Evolutionary conservation across 164 flowering plant species (phyloP).

Genomic region (Annona squamosa): DNA sequence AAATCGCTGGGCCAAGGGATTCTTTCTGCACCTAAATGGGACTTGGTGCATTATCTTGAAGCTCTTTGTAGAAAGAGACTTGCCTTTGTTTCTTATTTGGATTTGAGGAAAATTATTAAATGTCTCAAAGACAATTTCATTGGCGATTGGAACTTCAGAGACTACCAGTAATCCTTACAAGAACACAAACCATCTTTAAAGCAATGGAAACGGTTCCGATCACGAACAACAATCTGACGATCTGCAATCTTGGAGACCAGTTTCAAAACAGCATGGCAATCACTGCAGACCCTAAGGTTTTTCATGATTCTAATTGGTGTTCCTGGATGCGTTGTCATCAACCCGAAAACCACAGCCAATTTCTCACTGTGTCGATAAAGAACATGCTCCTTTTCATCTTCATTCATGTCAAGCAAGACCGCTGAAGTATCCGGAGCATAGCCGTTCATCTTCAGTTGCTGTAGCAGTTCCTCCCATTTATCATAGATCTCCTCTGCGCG

Average conservation of each 20-base stretch:
- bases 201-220: constrained; percentile 55
- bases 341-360: constrained; percentile 46
- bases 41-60: background rate
- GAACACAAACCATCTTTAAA: constrained; percentile 51
- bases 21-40: background rate
- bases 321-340: constrained; percentile 37
- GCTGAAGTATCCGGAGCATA: constrained; percentile 34
- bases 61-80: too few relatives aligned
- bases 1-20: too few relatives aligned
- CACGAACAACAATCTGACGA: constrained; percentile 53
- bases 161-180: constrained; percentile 55
- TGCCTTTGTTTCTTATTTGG: background rate
- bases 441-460: constrained; percentile 38
- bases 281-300: constrained; percentile 62
- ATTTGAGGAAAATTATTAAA: background rate
- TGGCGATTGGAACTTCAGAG: background rate
- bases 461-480: constrained; percentile 40
- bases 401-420: constrained; percentile 51
- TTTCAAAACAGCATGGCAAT: constrained; percentile 57
- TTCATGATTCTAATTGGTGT: constrained; percentile 55
- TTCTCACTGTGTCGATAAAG: constrained; percentile 65
- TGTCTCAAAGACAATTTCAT: background rate
- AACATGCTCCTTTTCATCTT: constrained; percentile 38
- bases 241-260: constrained; percentile 32
- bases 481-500: constrained; percentile 31